Conservation (phyloP, 2,329 filamentous ascomycete species). For the Xylaria digitata region DNA sequence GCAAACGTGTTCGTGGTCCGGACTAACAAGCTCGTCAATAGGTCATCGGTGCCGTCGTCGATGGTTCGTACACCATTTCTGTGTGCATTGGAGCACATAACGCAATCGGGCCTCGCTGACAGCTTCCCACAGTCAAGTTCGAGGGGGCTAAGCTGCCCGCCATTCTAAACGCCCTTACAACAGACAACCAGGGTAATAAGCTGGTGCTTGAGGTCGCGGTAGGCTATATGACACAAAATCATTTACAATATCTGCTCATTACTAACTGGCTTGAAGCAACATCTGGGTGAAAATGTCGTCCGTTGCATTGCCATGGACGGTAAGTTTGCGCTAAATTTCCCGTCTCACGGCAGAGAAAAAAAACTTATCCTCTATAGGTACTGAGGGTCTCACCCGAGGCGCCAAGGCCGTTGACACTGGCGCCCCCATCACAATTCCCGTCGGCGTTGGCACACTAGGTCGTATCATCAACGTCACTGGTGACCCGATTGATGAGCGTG, state of each 20-base stretch:
- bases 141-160: conserved; percentile 90
- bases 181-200: conserved; percentile 91
- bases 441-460: conserved; percentile 91
- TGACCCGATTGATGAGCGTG: conserved; percentile 99
- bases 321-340: conserved; percentile 61
- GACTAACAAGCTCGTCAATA: conserved; percentile 67
- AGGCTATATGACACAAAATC: conserved; percentile 55
- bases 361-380: conserved; percentile 71
- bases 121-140: conserved; percentile 84
- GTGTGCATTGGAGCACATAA: conserved; percentile 25
- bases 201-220: conserved; percentile 96
- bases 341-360: conserved; percentile 13
- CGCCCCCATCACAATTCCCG: conserved; percentile 94
- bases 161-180: conserved; percentile 97
- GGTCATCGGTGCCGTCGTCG: conserved; percentile 99
- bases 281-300: conserved; percentile 98
- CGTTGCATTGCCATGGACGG: conserved; percentile 99
- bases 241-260: conserved; percentile 44
- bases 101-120: conserved; percentile 40
- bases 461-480: conserved; percentile 99
- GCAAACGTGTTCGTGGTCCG: conserved; percentile 48
- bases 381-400: conserved; percentile 98
- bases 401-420: conserved; percentile 87
- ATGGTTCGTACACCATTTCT: conserved; percentile 73
- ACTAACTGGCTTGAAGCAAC: conserved; percentile 76